Evolutionary conservation across 352 stramenopile genomes (phyloP).

Genomic region (Phytophthora megakarya): DNA sequence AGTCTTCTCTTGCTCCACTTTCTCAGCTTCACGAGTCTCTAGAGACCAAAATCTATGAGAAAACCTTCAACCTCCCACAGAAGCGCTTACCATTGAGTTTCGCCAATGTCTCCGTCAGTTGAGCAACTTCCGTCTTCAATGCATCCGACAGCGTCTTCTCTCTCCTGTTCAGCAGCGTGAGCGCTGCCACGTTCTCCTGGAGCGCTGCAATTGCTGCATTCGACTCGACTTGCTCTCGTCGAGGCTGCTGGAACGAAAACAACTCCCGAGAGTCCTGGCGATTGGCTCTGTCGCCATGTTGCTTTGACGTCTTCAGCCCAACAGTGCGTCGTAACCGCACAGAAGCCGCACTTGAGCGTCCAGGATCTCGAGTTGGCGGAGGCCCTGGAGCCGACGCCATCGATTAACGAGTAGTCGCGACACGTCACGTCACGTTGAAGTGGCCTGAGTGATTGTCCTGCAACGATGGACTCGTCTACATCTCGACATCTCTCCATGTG

Average conservation of each 20-base stretch:
- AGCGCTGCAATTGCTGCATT: constrained; percentile 34
- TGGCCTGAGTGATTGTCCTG: constrained; percentile 2
- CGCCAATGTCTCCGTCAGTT: constrained; percentile 36
- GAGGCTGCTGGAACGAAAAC: constrained; percentile 32
- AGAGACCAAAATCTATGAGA: not conserved
- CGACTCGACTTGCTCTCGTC: constrained; percentile 43
- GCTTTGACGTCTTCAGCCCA: constrained; percentile 15
- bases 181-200: constrained; percentile 53
- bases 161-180: constrained; percentile 50
- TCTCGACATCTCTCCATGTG: too few species aligned
- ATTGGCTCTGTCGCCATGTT: too few species aligned
- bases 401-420: constrained; percentile 18
- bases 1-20: constrained; percentile 56
- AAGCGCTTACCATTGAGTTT: constrained; percentile 42
- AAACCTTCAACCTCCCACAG: not conserved
- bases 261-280: constrained; percentile 20
- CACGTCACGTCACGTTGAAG: constrained; percentile 20
- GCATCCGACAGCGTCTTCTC: constrained; percentile 53
- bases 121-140: constrained; percentile 43
- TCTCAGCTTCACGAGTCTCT: constrained; percentile 56
- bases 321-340: constrained; percentile 33
- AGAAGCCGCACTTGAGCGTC: constrained; percentile 25
- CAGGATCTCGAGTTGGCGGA: constrained; percentile 22
- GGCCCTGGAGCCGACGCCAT: constrained; percentile 25
- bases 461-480: too few species aligned